phyloP scores from a whole-genome alignment of 208 protist genomes.

The Naegleria fowleri region DNA sequence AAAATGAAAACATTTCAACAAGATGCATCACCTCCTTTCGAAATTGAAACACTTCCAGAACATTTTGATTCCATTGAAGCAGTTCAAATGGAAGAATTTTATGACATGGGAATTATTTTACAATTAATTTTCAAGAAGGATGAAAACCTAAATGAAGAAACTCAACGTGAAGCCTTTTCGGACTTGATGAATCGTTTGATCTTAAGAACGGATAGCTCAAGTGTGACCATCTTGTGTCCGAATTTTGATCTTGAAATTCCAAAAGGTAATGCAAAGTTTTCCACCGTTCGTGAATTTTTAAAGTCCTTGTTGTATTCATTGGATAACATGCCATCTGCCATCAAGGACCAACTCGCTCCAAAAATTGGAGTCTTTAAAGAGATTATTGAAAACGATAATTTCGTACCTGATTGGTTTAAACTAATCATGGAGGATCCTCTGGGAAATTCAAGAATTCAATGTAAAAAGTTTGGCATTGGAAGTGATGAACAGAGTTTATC shows the following conservation, averaged over 20 bases:
- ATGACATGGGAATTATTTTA: background rate
- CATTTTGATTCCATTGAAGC: background rate
- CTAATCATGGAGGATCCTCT: background rate
- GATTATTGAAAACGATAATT: background rate
- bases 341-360: background rate
- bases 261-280: background rate
- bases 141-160: background rate
- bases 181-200: background rate
- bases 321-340: background rate
- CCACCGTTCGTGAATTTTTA: background rate
- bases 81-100: background rate
- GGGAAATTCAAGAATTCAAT: constrained; percentile 7
- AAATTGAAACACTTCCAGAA: background rate
- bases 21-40: background rate
- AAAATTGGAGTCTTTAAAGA: background rate
- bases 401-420: background rate
- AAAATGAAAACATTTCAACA: background rate
- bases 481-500: background rate
- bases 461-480: background rate
- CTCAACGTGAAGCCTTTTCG: background rate
- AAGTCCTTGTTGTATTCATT: background rate
- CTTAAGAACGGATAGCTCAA: background rate
- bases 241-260: background rate
- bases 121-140: background rate
- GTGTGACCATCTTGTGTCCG: background rate